Base-by-base conservation (phyloP, 805 yeast species). In the Candida ascalaphidarum region DNA sequence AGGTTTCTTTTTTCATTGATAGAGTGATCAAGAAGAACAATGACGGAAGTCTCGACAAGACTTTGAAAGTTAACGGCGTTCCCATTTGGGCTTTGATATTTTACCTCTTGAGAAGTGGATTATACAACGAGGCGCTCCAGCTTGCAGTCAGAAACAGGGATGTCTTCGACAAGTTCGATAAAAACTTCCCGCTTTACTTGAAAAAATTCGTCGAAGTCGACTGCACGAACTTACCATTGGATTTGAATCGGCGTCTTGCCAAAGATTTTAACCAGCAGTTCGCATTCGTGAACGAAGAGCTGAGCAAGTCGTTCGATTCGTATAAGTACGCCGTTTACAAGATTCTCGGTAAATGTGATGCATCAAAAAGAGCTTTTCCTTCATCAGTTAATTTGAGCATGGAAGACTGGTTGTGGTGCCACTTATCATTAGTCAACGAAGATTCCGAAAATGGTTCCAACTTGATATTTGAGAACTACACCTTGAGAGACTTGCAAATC, bases 361-460 rank as follows among this genome's bases (percentile, higher is more conserved):
- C 80, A 46, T 62, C 81, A 26, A 66, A 77, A 52, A 75, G 76
- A 52, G 60, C 71, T 37, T 58, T 88, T 42, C 75, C 94, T 21
- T 52, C 76, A n/a, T 61, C 71, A 21, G 72, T 89, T 17, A 71
- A 81, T 21, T 56, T 76, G 21, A 82, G 94, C 33, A 73, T 88
- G 26, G 97, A 89, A 53, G 97, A 89, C 57, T 89, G 97, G 97
- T 53, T 89, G 27, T 89, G 98, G 98, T 74, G 82, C 48, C 96
- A 92, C 54, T 66, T 92, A 32, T 68, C 76, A 54, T 65, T 89
- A 17, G 74, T 82, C 11, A 72, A 77, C 31, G 89, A 83, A n/a
- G 40, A 35, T 27, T 35, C 40, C 11, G 44, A 42, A 11, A 56
- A 32, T 11, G 25, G 21, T 3, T 65, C 60, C 17, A 72, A 65